Evolutionary conservation across 2,329 filamentous ascomycete genomes (phyloP).

Genomic region (Furcasterigmium sp.): DNA sequence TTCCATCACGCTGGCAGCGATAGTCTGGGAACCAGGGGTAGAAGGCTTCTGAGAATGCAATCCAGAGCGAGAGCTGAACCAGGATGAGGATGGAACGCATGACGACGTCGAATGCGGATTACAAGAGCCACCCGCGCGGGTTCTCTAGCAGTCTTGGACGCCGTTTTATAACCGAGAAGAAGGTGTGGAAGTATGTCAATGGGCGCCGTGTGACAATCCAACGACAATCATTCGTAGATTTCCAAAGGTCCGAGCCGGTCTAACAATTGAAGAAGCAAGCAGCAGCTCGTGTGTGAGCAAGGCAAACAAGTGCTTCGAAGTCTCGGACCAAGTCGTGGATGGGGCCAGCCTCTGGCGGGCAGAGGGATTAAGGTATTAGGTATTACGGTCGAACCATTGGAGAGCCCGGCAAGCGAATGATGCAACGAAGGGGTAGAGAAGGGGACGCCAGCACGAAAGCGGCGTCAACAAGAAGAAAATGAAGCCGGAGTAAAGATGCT

Average conservation of each 20-base stretch:
- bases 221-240: neutral
- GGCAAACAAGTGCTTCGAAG: no score
- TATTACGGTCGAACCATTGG: constrained; percentile 9
- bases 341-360: constrained; percentile 10
- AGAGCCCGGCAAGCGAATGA: constrained; percentile 1
- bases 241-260: neutral
- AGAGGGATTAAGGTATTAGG: constrained; percentile 12
- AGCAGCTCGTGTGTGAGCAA: no score
- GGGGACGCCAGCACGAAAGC: neutral
- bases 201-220: neutral
- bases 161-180: neutral
- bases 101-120: neutral
- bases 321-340: neutral
- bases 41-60: constrained; percentile 40
- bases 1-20: constrained; percentile 18
- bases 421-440: neutral
- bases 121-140: no score
- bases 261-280: neutral
- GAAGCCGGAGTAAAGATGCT: neutral
- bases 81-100: constrained; percentile 37
- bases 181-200: neutral
- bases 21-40: constrained; percentile 35
- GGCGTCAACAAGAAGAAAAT: neutral
- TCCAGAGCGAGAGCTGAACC: constrained; percentile 43
- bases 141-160: no score